A percentile compares a stretch with the other conserved stretches of the same genome.
phyloP scores from a whole-genome alignment of 495 filamentous ascomycete genomes.

The Penicillium waksmanii region DNA sequence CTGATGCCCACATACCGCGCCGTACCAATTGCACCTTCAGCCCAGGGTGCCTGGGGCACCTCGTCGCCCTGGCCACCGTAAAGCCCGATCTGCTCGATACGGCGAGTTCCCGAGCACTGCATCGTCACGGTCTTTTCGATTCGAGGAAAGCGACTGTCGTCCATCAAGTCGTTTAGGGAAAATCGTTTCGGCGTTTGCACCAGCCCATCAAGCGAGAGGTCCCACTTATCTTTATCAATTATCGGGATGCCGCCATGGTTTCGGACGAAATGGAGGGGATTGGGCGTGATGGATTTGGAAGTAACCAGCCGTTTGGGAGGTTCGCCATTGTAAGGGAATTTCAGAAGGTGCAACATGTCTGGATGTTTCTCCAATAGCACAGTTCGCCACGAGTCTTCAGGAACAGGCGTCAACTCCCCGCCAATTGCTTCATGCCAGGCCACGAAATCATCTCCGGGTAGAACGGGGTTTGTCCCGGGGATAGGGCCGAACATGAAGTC shows the following conservation, averaged over 20 bases:
- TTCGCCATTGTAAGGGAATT: slow-evolving; percentile 76
- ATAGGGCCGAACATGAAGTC: slow-evolving; percentile 64
- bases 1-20: slow-evolving; percentile 64
- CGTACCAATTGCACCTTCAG: slow-evolving; percentile 68
- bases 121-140: slow-evolving; percentile 60
- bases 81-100: slow-evolving; percentile 65
- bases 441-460: slow-evolving; percentile 67
- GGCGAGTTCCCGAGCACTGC: slow-evolving; percentile 70
- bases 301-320: slow-evolving; percentile 55
- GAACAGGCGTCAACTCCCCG: slow-evolving; percentile 47
- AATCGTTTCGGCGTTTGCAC: slow-evolving; percentile 57
- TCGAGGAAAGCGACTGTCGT: slow-evolving; percentile 59
- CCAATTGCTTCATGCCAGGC: slow-evolving; percentile 65
- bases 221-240: slow-evolving; percentile 58
- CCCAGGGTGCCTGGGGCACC: slow-evolving; percentile 69
- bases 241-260: slow-evolving; percentile 70
- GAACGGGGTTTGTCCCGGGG: slow-evolving; percentile 64
- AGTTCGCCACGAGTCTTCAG: slow-evolving; percentile 59
- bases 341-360: slow-evolving; percentile 69
- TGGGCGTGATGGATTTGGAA: slow-evolving; percentile 59
- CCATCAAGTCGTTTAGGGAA: slow-evolving; percentile 59
- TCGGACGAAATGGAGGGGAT: slow-evolving; percentile 64
- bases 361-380: slow-evolving; percentile 63
- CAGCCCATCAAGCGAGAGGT: slow-evolving; percentile 57
- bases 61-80: slow-evolving; percentile 72